A percentile compares a stretch with the other conserved stretches of the same genome.
Evolutionary conservation across 2,329 filamentous ascomycete species (phyloP).

Genomic region (Scedosporium apiospermum): DNA sequence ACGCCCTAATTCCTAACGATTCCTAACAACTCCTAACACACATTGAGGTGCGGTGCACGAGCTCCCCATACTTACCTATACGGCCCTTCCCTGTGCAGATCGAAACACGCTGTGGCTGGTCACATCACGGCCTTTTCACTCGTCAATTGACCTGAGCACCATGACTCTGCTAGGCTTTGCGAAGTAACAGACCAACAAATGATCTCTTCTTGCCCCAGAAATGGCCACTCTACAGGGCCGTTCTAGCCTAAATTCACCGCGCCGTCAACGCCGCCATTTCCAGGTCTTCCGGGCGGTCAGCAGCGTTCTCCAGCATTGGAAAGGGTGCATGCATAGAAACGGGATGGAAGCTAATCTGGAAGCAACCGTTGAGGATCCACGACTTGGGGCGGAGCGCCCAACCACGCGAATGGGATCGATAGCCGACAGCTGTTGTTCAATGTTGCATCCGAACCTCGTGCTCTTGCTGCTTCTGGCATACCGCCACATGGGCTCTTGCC

Average conservation of each 20-base stretch:
- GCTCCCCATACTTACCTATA: background rate
- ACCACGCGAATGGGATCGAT: background rate
- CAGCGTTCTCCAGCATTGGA: background rate
- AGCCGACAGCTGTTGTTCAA: background rate
- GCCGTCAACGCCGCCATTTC: background rate
- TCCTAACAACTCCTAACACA: background rate
- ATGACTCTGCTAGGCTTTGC: background rate
- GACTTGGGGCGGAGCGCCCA: background rate
- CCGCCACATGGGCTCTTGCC: background rate
- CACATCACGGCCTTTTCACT: background rate
- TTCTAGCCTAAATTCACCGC: constrained; percentile 5
- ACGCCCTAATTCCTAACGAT: background rate
- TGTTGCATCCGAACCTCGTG: background rate
- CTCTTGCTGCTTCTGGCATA: background rate
- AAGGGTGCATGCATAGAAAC: constrained; percentile 5
- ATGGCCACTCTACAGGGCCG: background rate
- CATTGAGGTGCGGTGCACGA: background rate
- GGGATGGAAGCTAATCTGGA: constrained; percentile 1
- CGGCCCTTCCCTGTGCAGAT: background rate
- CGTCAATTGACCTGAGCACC: background rate
- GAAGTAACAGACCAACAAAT: background rate
- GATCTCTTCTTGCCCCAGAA: background rate
- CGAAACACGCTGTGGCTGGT: background rate
- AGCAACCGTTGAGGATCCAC: background rate
- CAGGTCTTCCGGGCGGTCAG: background rate